Evolutionary conservation across 2,329 filamentous ascomycete genomes (phyloP), one percentile per base, ranked within the genome.

Genomic region (Arthroderma sp.): DNA sequence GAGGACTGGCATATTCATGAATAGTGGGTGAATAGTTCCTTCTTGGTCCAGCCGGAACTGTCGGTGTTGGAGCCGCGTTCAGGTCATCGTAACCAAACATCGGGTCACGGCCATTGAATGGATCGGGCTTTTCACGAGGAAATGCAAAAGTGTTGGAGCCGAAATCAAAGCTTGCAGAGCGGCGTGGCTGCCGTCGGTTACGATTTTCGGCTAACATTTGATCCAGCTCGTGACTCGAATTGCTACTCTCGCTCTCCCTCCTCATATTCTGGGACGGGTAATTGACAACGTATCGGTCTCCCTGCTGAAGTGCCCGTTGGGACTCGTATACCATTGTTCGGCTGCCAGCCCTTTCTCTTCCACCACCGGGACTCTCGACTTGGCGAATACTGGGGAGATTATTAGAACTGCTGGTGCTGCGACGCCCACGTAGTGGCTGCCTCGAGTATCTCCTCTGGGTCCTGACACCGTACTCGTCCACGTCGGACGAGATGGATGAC

Each of bases 41-140:
- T 50, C 86, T 78, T 46, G 88, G 86, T 4, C 88, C 88, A 40
- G 74, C 82, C 31, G 86, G 86, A 32, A 95, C 73, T 29, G 80
- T 88, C 4, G 89, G 89, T 33, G 82, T 89, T 9, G 89, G 88
- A 28, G 87, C 88, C 42, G 86, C 83, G 59, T 91, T 83, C 64
- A 82, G 79, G 54, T 82, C 76, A 42, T 64, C 48, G 44, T 50
- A 52, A 34, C 32, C 32, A 30, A 36, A 28, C 32, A 37, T 43
- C n/a, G 36, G 40, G 38, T 49, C 44, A 46, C 38, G 44, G 22
- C 37, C 28, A 38, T 30, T 28, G 34, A 41, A 31, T 34, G 36
- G 30, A 27, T 45, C 38, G 29, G 37, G 41, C 34, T 31, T 28
- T 38, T 40, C 31, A 36, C 31, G 42, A 40, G 29, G 38, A 29